Evolutionary conservation across 2,329 filamentous ascomycete genomes (phyloP).

Genomic region (Elsinoe batatas): DNA sequence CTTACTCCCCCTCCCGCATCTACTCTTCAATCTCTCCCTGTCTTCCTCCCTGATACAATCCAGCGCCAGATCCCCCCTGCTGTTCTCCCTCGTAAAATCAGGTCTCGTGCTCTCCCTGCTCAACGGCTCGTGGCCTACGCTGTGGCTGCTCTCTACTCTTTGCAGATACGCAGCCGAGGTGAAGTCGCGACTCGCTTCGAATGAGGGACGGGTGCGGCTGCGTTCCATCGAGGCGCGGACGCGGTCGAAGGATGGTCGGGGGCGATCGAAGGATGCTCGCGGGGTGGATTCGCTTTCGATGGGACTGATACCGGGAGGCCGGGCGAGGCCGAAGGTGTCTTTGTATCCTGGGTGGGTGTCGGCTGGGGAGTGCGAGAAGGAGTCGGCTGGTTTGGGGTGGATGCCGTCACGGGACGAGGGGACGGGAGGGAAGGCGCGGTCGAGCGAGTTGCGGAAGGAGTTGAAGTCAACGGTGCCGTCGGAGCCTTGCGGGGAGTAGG

Average conservation of each 20-base stretch:
- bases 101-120: background rate
- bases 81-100: background rate
- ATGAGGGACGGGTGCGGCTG: conserved; percentile 57
- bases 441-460: conserved; percentile 33
- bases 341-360: background rate
- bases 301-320: conserved; percentile 5
- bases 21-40: background rate
- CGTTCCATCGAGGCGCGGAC: conserved; percentile 81
- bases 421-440: conserved; percentile 31
- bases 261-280: conserved; percentile 42
- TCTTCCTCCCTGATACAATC: background rate
- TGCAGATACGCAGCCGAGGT: conserved; percentile 79
- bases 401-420: background rate
- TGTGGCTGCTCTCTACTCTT: conserved; percentile 53
- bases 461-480: conserved; percentile 82
- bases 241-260: conserved; percentile 78
- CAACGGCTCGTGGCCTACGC: background rate
- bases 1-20: background rate
- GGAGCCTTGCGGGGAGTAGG: conserved; percentile 78
- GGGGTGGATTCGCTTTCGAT: background rate
- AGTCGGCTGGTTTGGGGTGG: background rate
- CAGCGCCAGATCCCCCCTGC: background rate
- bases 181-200: conserved; percentile 81
- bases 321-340: conserved; percentile 2
- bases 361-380: background rate